A percentile compares a stretch with the other conserved stretches of the same genome.
Conservation (phyloP, 345 rosid genomes). For the Viola odorata region DNA sequence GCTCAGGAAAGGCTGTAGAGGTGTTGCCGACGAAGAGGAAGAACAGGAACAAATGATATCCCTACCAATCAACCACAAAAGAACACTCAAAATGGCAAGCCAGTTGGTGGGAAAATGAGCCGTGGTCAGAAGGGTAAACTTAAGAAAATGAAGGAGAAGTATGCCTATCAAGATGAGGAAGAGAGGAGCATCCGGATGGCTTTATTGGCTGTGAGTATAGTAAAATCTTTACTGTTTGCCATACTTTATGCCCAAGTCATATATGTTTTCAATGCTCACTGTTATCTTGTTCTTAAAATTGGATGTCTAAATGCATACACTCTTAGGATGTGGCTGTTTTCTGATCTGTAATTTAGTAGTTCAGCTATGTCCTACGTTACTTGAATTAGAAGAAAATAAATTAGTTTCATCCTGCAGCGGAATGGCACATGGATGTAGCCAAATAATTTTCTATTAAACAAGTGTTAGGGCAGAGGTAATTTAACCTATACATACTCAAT, state of each 20-base stretch:
- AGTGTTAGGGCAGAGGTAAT: no score
- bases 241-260: neutral
- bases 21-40: conserved; percentile 34
- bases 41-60: conserved; percentile 26
- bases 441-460: no score
- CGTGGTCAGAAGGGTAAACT: conserved; percentile 91
- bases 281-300: no score
- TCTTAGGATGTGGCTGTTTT: no score
- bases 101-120: conserved; percentile 54
- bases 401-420: no score
- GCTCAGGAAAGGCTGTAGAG: conserved; percentile 68
- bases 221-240: neutral
- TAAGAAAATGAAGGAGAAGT: conserved; percentile 98
- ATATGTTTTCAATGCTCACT: neutral
- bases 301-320: no score
- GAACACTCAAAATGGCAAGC: conserved; percentile 38
- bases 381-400: no score
- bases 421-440: no score
- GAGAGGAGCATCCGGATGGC: conserved; percentile 80
- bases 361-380: no score
- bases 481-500: neutral
- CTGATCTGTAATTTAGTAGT: no score
- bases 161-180: conserved; percentile 96
- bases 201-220: conserved; percentile 73
- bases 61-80: conserved; percentile 37